Evolutionary conservation across 78 protist species (phyloP), one percentile per base, ranked within the genome.

Genomic region (Dictyostelium brefeldianum): DNA sequence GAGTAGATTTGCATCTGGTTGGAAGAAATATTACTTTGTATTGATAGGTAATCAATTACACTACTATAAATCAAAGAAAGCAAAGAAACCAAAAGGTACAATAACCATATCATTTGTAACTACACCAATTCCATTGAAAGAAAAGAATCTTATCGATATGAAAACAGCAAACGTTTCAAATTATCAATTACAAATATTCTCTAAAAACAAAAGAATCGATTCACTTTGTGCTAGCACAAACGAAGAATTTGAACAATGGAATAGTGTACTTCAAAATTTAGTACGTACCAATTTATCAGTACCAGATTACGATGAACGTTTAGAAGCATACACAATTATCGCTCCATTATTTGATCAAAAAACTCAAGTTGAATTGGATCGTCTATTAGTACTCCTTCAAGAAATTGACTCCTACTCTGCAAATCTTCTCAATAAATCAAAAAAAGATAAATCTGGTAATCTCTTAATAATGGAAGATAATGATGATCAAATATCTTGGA

Each of bases 11-110:
- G 25, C 70, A 9, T 67, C 84, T 3, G 78, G 79, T 57, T 87
- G 93, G 93, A 87, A 87, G 22, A 74, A 65, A 31, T 87, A 87
- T 31, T 87, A 87, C n/a, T 87, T 87, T 54, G 93, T 81, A 11
- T 22, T 87, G 22, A 87, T 47, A 31, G 93, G 93, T 17, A 87
- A 87, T 36, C 79, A 77, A 51, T 36, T 87, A 48, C 70, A 87
- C 31, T 87, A 87, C 50, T 87, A 78, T 36, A 87, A 87, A 59
- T 15, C 27, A 1, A 87, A 64, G 31, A 50, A 20, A 71, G 22
- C 93, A 9, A 87, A 78, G 78, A 87, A 87, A 64, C 84, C 93
- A 50, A 87, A 87, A n/a, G 93, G 93, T 50, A 77, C 79, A 0
- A 87, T 87, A 10, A 59, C 93, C 20, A 87, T 87, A 11, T 87